Percentiles rank a stretch among this genome's conserved stretches.
Conservation (phyloP, 2,329 filamentous ascomycete species). For the Microdochium nivale region DNA sequence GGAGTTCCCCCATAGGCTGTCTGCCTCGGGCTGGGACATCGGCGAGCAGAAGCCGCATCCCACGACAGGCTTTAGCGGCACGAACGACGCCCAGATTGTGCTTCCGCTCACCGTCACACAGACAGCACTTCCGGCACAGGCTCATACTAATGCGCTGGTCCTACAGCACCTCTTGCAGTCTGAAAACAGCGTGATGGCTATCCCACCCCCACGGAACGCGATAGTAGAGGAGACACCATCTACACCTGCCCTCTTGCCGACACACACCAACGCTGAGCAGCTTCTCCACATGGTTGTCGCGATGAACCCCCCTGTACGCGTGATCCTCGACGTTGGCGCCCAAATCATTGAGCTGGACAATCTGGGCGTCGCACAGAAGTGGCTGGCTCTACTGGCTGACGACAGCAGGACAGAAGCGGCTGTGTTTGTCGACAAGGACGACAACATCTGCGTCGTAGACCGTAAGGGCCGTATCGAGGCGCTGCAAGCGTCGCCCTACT, state of each 20-base stretch:
- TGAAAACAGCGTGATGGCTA: constrained; percentile 34
- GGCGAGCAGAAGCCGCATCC: constrained; percentile 33
- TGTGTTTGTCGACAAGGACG: constrained; percentile 48
- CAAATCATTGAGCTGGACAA: constrained; percentile 60
- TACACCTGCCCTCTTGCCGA: constrained; percentile 11
- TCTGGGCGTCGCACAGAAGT: constrained; percentile 37
- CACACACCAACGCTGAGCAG: constrained; percentile 22
- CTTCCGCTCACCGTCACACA: constrained; percentile 50
- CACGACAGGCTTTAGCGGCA: constrained; percentile 62
- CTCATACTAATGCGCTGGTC: constrained; percentile 61
- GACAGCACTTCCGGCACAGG: constrained; percentile 41
- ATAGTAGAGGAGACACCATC: not conserved
- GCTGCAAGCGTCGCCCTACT: constrained; percentile 51
- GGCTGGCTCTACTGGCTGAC: constrained; percentile 31
- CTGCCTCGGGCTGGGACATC: constrained; percentile 61
- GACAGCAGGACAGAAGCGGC: constrained; percentile 27
- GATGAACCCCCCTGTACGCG: constrained; percentile 32
- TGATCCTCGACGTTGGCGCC: constrained; percentile 65
- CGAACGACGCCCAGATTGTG: constrained; percentile 51
- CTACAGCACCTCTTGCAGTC: constrained; percentile 46
- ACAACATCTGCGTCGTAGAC: constrained; percentile 46
- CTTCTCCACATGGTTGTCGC: constrained; percentile 35
- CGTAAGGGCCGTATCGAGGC: constrained; percentile 33
- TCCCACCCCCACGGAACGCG: not conserved
- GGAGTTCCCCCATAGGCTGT: constrained; percentile 55